Base-by-base conservation (phyloP, 2,329 filamentous ascomycete species). In the Venturia carpophila region DNA sequence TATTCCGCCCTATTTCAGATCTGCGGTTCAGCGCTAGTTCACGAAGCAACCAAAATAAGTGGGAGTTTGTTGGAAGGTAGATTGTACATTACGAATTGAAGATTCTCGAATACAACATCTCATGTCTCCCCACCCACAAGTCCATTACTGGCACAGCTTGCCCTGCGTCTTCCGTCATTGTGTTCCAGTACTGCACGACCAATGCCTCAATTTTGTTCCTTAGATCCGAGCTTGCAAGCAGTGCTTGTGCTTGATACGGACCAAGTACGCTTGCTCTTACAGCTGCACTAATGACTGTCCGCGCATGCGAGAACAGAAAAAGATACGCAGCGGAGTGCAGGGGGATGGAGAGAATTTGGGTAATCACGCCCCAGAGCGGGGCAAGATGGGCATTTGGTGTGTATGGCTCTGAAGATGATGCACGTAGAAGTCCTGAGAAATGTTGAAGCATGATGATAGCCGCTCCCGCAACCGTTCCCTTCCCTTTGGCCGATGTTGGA, bases 101-200 rank as follows among this genome's bases (percentile, higher is more conserved):
- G 64, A 94, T 93, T 70, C 90, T 84, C 66, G 89, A 92, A 75
- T 94, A 94, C 68, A 94, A 74, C 73, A 91, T 79, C 80, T 94
- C 90, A 74, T 94, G 90, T 72, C 90, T 82, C 3, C 90, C 90
- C 71, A 92, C 82, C 90, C 90, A 94, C 41, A 94, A 74, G 77
- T 94, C 90, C 83, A 93, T 86, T 1, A 87, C 83, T 0, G 90
- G 90, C 67, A 91, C 86, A 65, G 80, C 86, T 78, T 93, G 89
- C 5, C 87, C 89, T 3, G 90, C 89, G 68, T 87, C 83, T 66
- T 89, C 86, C 0, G 87, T 78, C 1, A 70, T 73, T 66, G 79
- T 84, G 17, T 79, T 69, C 84, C 84, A 87, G 70, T 87, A 86
- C 66, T 83, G 76, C 62, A 81, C 78, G 10, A 92, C 80, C 66